phyloP scores from a whole-genome alignment of 805 yeast species.

The Candida sonorensis region DNA sequence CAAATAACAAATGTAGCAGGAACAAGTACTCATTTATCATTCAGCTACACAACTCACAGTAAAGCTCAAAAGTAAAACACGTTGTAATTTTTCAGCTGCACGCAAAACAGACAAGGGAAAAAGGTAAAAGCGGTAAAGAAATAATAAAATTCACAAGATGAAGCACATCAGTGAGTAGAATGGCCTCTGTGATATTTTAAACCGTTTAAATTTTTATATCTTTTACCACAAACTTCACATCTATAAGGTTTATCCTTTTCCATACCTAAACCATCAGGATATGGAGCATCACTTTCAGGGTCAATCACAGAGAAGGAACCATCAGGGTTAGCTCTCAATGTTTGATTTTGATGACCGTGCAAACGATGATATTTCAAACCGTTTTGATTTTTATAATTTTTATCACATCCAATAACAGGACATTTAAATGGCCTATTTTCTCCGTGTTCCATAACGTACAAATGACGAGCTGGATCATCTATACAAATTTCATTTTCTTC shows the following conservation, averaged over 20 bases:
- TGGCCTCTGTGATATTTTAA: slow-evolving; percentile 96
- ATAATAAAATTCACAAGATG: background rate
- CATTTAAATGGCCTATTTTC: slow-evolving; percentile 95
- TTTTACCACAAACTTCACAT: slow-evolving; percentile 96
- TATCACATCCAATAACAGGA: slow-evolving; percentile 97
- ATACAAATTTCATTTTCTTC: slow-evolving; percentile 53
- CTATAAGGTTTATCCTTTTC: slow-evolving; percentile 98
- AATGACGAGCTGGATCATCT: slow-evolving; percentile 93
- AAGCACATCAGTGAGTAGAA: slow-evolving; percentile 73
- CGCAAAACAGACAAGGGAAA: background rate
- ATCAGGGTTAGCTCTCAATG: slow-evolving; percentile 81
- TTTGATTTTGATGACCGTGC: slow-evolving; percentile 97
- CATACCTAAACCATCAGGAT: slow-evolving; percentile 88
- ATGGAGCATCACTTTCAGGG: slow-evolving; percentile 83
- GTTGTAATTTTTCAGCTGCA: too few relatives aligned
- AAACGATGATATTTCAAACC: slow-evolving; percentile 92
- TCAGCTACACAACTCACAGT: too few relatives aligned
- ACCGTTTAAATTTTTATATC: slow-evolving; percentile 94
- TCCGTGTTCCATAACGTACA: slow-evolving; percentile 86
- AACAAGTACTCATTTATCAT: too few relatives aligned
- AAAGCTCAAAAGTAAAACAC: too few relatives aligned
- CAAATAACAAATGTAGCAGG: too few relatives aligned
- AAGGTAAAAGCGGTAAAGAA: background rate
- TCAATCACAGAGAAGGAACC: slow-evolving; percentile 90
- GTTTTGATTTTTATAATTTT: slow-evolving; percentile 94